Evolutionary conservation across 1,139 yeast genomes (phyloP), one percentile per base, ranked within the genome.

Genomic region (Scheffersomyces cryptocercus): DNA sequence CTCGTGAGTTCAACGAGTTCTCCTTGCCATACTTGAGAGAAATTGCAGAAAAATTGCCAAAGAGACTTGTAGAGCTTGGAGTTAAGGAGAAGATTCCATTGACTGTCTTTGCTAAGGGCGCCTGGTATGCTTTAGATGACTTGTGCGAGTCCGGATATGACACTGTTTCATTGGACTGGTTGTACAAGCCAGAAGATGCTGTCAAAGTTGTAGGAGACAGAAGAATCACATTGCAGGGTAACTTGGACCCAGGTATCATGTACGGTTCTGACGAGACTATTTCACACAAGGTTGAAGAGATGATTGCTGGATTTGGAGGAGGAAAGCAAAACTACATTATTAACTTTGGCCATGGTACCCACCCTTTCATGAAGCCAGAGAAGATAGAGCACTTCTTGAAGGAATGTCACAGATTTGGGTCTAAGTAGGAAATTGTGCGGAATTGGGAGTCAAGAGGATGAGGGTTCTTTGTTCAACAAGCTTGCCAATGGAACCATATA

Each of bases 291-390:
- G 96, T 88, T 24, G 88, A 88, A 66, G 77, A 76, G 51, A 93
- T 93, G 99, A 85, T 93, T 50, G 66, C 75, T 50, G 96, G 93
- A 6, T 93, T 93, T 60, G 95, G 95, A 13, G 95, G 95, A 37
- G 97, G 97, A 26, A 90, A 89, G 63, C 84, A 88, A 61, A 81
- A 85, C 59, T 93, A 93, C 67, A 91, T 93, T 52, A 85, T 91
- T 53, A 93, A 93, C 69, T 86, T 93, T 62, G 99, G 99, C 38
- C 99, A 93, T 59, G 99, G 99, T 28, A 93, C 98, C 29, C 97
- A 90, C 63, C 98, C 98, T 20, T 88, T 88, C 66, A 88, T 93
- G 96, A 86, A 88, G 53, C 96, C 98, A 8, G 96, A 87, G 52
- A 86, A 85, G 64, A 79, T 93, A 46, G 84, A 80, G 46, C 88